Evolutionary conservation across 345 rosid species (phyloP).

Genomic region (Barbarea vulgaris): DNA sequence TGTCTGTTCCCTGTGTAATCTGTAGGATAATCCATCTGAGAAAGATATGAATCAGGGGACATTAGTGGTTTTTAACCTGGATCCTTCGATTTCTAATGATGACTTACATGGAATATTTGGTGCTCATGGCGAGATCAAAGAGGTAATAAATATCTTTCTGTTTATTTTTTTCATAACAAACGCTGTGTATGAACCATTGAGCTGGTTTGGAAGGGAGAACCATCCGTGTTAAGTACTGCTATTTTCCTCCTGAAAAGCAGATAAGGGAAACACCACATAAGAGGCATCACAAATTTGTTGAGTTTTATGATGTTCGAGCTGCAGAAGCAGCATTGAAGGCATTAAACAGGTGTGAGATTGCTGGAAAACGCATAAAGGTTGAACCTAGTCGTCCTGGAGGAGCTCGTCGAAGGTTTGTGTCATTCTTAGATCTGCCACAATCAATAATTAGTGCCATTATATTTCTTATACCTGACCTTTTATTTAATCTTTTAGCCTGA

Average conservation of each 20-base stretch:
- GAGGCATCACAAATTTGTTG: slow-evolving; percentile 83
- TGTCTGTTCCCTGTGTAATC: not conserved
- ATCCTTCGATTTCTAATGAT: slow-evolving; percentile 79
- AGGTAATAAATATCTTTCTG: slow-evolving; percentile 47
- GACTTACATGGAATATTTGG: slow-evolving; percentile 81
- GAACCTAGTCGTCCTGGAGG: slow-evolving; percentile 96
- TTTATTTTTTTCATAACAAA: not conserved
- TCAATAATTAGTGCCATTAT: not conserved
- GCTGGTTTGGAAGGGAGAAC: slow-evolving; percentile 9
- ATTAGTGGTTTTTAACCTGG: slow-evolving; percentile 75
- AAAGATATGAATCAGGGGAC: slow-evolving; percentile 83
- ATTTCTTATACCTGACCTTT: slow-evolving; percentile 13
- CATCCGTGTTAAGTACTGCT: slow-evolving; percentile 5
- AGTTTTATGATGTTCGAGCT: slow-evolving; percentile 77
- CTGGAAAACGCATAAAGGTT: slow-evolving; percentile 81
- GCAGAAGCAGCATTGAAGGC: slow-evolving; percentile 81
- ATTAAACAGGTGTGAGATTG: slow-evolving; percentile 78
- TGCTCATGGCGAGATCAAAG: slow-evolving; percentile 82
- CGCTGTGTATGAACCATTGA: not conserved
- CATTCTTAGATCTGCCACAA: not conserved
- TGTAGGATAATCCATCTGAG: slow-evolving; percentile 77
- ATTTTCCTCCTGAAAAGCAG: slow-evolving; percentile 43
- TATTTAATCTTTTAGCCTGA: slow-evolving; percentile 51
- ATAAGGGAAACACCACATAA: slow-evolving; percentile 89
- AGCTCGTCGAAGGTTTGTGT: slow-evolving; percentile 62